These are phyloP conservation scores for Flaveria floridana DNA, from an alignment of 140 eudicot genomes.

Conservation along the genomic window DNA sequence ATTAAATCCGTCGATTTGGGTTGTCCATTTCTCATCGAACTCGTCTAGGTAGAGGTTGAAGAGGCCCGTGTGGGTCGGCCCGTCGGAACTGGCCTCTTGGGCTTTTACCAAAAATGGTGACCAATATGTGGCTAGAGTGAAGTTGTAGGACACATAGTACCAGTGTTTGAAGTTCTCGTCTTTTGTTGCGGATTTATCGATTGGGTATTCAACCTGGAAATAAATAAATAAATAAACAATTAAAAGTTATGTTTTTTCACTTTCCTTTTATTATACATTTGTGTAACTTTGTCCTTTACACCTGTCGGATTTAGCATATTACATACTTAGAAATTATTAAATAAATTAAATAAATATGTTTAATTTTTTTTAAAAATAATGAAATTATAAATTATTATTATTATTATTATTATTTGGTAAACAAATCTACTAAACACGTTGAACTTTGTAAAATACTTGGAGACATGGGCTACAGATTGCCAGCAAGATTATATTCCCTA, in stretches of 20 bases:
- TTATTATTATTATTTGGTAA: neutral
- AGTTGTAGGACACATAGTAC: slow-evolving; percentile 59
- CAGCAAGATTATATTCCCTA: slow-evolving; percentile 46
- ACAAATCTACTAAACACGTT: slow-evolving; percentile 21
- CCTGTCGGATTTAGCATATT: slow-evolving; percentile 6
- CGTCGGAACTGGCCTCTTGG: slow-evolving; percentile 48
- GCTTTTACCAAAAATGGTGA: slow-evolving; percentile 59
- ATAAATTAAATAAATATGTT: neutral
- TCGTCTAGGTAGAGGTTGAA: slow-evolving; percentile 75
- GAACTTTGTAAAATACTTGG: slow-evolving; percentile 21
- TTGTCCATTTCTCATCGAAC: slow-evolving; percentile 57
- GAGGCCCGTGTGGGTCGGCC: slow-evolving; percentile 57
- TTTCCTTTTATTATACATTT: neutral
- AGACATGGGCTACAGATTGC: slow-evolving; percentile 42
- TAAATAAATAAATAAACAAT: neutral
- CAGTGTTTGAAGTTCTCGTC: slow-evolving; percentile 71
- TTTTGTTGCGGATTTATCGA: slow-evolving; percentile 47
- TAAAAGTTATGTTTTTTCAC: neutral
- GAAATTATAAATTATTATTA: neutral
- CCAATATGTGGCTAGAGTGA: slow-evolving; percentile 67
- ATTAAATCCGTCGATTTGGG: slow-evolving; percentile 50
- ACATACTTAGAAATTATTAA: neutral
- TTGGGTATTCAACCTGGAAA: slow-evolving; percentile 65
- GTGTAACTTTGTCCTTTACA: slow-evolving; percentile 15
- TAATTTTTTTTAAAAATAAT: no score